phyloP scores from a whole-genome alignment of 2,329 filamentous ascomycete species.

The Aspergillus sp. region DNA sequence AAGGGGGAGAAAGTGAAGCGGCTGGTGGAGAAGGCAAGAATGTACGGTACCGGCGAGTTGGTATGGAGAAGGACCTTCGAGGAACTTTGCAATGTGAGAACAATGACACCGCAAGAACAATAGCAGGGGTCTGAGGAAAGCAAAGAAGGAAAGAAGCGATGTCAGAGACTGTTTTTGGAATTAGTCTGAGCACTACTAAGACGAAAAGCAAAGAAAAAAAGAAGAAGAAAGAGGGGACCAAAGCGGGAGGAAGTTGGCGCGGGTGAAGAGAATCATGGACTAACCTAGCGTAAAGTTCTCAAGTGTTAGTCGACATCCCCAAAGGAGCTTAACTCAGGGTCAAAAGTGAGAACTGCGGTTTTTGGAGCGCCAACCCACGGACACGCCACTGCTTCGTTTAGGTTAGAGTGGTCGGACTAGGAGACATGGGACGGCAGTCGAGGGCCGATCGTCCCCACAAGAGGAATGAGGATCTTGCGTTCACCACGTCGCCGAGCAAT shows the following conservation, averaged over 20 bases:
- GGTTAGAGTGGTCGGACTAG: conserved; percentile 13
- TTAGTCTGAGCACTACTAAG: background rate
- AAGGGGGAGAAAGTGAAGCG: conserved; percentile 8
- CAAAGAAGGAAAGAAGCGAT: conserved; percentile 4
- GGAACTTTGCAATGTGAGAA: background rate
- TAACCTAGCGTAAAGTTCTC: background rate
- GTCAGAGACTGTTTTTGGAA: background rate
- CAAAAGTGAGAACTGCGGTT: conserved; percentile 5
- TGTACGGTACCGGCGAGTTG: conserved; percentile 2
- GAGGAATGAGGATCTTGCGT: conserved; percentile 21
- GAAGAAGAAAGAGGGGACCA: conserved; percentile 12
- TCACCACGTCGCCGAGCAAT: conserved; percentile 8
- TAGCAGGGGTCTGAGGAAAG: conserved; percentile 3
- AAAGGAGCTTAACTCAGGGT: conserved; percentile 12
- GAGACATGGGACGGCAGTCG: conserved; percentile 19
- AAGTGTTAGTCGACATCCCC: background rate
- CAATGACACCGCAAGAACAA: background rate
- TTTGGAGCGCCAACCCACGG: conserved; percentile 8
- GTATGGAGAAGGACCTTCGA: background rate
- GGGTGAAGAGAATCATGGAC: conserved; percentile 8
- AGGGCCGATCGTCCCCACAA: conserved; percentile 25
- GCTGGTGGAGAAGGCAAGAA: conserved; percentile 10
- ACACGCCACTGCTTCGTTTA: conserved; percentile 17
- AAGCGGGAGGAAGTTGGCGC: conserved; percentile 11
- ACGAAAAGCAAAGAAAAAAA: conserved; percentile 3